Evolutionary conservation across 305 asterid genomes (phyloP), one percentile per base, ranked within the genome.

Genomic region (Rubia tinctorum): DNA sequence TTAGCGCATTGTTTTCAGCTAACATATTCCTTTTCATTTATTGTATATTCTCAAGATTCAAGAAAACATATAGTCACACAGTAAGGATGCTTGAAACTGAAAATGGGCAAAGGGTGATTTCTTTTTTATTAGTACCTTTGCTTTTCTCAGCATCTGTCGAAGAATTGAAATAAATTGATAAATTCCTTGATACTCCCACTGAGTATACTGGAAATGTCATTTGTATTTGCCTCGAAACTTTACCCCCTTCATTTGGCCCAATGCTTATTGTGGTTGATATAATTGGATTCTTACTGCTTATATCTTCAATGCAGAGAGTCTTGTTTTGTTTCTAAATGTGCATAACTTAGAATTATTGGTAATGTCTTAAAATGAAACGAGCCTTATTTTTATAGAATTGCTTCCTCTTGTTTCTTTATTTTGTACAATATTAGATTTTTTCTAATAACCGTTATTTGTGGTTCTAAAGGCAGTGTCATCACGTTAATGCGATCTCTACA

Each of bases 401-500:
- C 10, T 65, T 56, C 60, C 23, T 37, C 15, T 7, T 12, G 8
- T 39, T 63, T 61, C 45, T 61, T 69, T 62, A 62, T 53, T 30
- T 40, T n/a, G 62, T 30, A 13, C 47, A 8, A n/a, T 45, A 9
- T 11, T 45, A 1, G 40, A 60, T 25, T 14, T 66, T 30, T 51
- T 60, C 82, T 71, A 66, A 81, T 60, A 27, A 17, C 45, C 60
- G 65, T 71, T 40, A 66, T 66, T 70, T 51, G 58, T 70, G 63
- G 56, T 80, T 71, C 78, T 59, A 67, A 37, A 69, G 83, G 86
- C 95, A 94, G 97, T 94, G 98, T 84, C 98, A 91, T 82, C 97
- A 90, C 74, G 97, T 97, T 64, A 66, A 30, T 82, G 89, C 88
- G 98, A 71, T 94, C 97, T 22, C 79, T 94, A n/a, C n/a, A n/a